A percentile compares a stretch with the other conserved stretches of the same genome.
phyloP scores from a whole-genome alignment of 2,329 filamentous ascomycete genomes.

The Aspergillus jensenii region DNA sequence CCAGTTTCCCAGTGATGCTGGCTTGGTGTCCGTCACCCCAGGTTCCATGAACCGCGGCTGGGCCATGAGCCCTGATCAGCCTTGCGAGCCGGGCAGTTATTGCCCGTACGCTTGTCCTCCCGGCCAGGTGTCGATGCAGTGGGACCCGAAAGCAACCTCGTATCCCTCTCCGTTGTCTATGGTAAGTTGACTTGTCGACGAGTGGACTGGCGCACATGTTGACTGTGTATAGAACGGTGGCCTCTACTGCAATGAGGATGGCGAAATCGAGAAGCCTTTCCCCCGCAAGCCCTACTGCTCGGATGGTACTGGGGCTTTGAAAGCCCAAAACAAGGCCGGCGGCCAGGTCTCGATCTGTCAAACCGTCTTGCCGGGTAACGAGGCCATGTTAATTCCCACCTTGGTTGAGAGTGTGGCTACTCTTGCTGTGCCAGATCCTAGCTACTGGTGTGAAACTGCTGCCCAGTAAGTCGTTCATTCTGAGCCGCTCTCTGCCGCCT shows the following conservation, averaged over 20 bases:
- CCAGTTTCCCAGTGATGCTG: slow-evolving; percentile 64
- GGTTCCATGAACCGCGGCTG: slow-evolving; percentile 67
- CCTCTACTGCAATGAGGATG: slow-evolving; percentile 67
- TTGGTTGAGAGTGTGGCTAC: slow-evolving; percentile 57
- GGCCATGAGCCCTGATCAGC: slow-evolving; percentile 75
- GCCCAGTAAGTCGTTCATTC: slow-evolving; percentile 62
- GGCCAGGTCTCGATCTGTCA: slow-evolving; percentile 70
- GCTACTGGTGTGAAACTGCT: slow-evolving; percentile 71
- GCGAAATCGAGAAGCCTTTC: slow-evolving; percentile 69
- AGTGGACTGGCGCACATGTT: background rate
- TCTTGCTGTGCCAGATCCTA: slow-evolving; percentile 68
- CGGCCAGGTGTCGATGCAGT: slow-evolving; percentile 75
- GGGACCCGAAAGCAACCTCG: slow-evolving; percentile 66
- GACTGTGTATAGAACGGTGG: slow-evolving; percentile 62
- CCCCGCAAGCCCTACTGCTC: slow-evolving; percentile 67
- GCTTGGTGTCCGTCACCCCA: slow-evolving; percentile 68
- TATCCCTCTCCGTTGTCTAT: slow-evolving; percentile 71
- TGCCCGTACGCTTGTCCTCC: slow-evolving; percentile 76
- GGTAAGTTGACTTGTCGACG: slow-evolving; percentile 49
- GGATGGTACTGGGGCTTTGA: slow-evolving; percentile 64
- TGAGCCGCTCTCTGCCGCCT: background rate
- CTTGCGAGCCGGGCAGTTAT: slow-evolving; percentile 66
- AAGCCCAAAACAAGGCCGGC: slow-evolving; percentile 64
- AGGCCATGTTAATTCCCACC: slow-evolving; percentile 82
- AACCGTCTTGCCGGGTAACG: slow-evolving; percentile 74